phyloP scores from a whole-genome alignment of 106 monocot genomes.

The Acorus gramineus region DNA sequence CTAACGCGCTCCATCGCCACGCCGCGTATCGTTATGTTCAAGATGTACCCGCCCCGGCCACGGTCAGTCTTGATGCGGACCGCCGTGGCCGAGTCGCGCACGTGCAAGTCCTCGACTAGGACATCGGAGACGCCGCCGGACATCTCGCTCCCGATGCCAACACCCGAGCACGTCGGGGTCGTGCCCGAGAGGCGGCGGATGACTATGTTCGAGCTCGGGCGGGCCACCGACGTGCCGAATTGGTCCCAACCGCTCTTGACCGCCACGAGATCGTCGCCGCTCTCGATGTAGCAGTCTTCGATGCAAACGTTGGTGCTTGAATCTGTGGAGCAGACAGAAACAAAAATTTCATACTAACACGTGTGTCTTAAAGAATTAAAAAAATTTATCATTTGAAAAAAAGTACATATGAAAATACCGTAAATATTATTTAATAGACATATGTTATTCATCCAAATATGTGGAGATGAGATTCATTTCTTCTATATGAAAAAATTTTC shows the following conservation, averaged over 20 bases:
- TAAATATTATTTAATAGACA: too few relatives aligned
- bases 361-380: too few relatives aligned
- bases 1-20: conserved; percentile 63
- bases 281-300: conserved; percentile 92
- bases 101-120: conserved; percentile 41
- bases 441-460: too few relatives aligned
- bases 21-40: conserved; percentile 51
- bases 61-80: conserved; percentile 67
- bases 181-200: conserved; percentile 69
- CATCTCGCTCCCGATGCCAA: conserved; percentile 95
- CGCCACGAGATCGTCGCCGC: conserved; percentile 85
- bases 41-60: conserved; percentile 78
- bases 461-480: too few relatives aligned
- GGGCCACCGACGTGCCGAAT: conserved; percentile 44
- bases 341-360: conserved; percentile 2
- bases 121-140: conserved; percentile 68
- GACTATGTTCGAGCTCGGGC: conserved; percentile 61
- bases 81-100: conserved; percentile 66
- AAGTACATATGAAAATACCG: too few relatives aligned
- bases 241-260: conserved; percentile 97
- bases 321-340: conserved; percentile 22
- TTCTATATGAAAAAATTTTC: background rate
- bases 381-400: too few relatives aligned
- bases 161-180: conserved; percentile 82
- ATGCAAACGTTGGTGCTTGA: conserved; percentile 73